Conservation (phyloP, 1,139 yeast species). For the Sugiyamaella grinbergsii region DNA sequence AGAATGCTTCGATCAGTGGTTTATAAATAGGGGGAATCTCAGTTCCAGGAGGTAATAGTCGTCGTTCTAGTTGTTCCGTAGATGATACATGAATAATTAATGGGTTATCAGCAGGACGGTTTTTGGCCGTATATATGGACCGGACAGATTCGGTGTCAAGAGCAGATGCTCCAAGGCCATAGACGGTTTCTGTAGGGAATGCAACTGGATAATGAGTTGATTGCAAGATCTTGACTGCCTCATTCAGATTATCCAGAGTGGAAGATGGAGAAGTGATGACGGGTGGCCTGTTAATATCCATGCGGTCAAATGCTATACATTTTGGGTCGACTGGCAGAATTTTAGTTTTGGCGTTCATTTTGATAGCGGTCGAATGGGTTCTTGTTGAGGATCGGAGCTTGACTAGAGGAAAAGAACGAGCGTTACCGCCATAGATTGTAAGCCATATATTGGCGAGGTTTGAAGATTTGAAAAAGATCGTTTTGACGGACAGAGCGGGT, state of each 20-base stretch:
- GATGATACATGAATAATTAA: slow-evolving; percentile 87
- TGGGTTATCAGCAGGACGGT: slow-evolving; percentile 94
- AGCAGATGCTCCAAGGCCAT: slow-evolving; percentile 92
- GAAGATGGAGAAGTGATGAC: slow-evolving; percentile 31
- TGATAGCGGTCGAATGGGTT: too few relatives aligned
- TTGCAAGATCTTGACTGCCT: slow-evolving; percentile 61
- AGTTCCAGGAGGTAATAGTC: slow-evolving; percentile 59
- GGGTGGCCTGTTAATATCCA: slow-evolving; percentile 29
- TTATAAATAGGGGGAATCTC: slow-evolving; percentile 67
- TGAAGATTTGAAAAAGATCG: not conserved
- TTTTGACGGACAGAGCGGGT: too few relatives aligned
- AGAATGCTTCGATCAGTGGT: slow-evolving; percentile 63
- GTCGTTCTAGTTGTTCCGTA: slow-evolving; percentile 63
- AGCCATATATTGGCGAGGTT: slow-evolving; percentile 7
- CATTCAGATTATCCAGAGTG: slow-evolving; percentile 52
- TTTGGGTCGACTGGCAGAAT: slow-evolving; percentile 51
- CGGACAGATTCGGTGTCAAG: slow-evolving; percentile 69
- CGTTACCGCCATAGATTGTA: not conserved
- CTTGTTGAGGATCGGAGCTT: not conserved
- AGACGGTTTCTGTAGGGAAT: slow-evolving; percentile 96
- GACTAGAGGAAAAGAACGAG: not conserved
- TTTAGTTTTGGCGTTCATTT: slow-evolving; percentile 46
- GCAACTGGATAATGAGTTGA: slow-evolving; percentile 68
- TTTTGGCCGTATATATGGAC: slow-evolving; percentile 81
- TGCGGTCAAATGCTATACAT: slow-evolving; percentile 45